These are phyloP conservation scores for Bruguiera hainesii DNA, from an alignment of 441 rosid genomes.

Conservation along the genomic window DNA sequence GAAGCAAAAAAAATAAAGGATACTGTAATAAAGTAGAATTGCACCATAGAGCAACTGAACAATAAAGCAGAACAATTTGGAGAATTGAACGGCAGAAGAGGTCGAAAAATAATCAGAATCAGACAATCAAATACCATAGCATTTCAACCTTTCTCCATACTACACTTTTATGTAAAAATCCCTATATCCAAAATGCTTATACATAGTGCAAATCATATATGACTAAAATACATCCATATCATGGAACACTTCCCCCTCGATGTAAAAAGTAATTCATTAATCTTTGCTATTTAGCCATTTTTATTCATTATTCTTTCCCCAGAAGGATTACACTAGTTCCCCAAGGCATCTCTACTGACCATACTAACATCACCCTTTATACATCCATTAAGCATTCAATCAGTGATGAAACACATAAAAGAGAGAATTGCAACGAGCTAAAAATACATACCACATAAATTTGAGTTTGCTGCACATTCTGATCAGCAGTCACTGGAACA, in stretches of 20 bases:
- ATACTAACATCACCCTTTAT: constrained; percentile 1
- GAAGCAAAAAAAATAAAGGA: constrained; percentile 1
- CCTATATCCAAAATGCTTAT: background rate
- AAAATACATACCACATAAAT: constrained; percentile 46
- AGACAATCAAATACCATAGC: no score
- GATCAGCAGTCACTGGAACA: constrained; percentile 47
- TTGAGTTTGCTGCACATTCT: constrained; percentile 39
- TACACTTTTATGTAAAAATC: background rate
- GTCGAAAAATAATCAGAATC: no score
- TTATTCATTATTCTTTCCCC: background rate
- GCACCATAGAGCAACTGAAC: background rate
- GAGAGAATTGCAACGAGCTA: constrained; percentile 1
- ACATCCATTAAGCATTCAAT: background rate
- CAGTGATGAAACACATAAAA: background rate
- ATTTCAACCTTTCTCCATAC: background rate
- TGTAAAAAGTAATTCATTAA: background rate
- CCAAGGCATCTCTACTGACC: background rate
- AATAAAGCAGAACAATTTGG: background rate
- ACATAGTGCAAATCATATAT: background rate
- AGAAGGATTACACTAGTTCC: background rate
- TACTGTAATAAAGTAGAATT: background rate
- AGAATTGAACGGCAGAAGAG: no score
- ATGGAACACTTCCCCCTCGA: background rate
- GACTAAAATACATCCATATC: background rate
- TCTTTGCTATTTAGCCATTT: background rate